A percentile compares a stretch with the other conserved stretches of the same genome.
These are phyloP conservation scores for Trichosporon sp. DNA, from an alignment of 1,284 basidiomycete species.

Conservation along the genomic window DNA sequence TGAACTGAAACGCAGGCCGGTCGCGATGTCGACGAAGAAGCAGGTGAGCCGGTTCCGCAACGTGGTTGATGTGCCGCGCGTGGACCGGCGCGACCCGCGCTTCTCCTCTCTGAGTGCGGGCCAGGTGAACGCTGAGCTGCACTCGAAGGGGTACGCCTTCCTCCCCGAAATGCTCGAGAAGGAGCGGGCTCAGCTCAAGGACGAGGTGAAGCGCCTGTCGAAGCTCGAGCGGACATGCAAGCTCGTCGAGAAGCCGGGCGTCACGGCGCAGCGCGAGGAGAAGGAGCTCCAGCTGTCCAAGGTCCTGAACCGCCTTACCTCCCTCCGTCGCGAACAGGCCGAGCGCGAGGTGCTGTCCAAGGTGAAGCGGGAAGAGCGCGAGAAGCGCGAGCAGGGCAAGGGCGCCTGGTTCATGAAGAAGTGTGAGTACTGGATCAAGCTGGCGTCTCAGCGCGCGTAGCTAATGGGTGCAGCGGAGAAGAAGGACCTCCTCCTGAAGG, in stretches of 20 bases:
- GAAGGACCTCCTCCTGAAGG: slow-evolving; percentile 65
- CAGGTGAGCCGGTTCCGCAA: slow-evolving; percentile 73
- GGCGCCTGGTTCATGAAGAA: slow-evolving; percentile 82
- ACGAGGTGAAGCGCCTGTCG: slow-evolving; percentile 63
- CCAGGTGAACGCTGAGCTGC: slow-evolving; percentile 64
- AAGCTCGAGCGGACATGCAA: slow-evolving; percentile 66
- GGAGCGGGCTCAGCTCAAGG: slow-evolving; percentile 65
- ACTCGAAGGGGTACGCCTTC: slow-evolving; percentile 73
- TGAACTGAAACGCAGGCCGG: slow-evolving; percentile 58
- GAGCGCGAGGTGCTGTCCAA: slow-evolving; percentile 63
- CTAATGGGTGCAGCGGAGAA: slow-evolving; percentile 60
- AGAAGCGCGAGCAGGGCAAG: slow-evolving; percentile 72
- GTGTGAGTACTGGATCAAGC: slow-evolving; percentile 50
- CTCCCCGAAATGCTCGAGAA: slow-evolving; percentile 62
- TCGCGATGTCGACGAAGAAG: slow-evolving; percentile 76
- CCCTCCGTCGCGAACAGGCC: slow-evolving; percentile 64
- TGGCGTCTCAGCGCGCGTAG: neutral
- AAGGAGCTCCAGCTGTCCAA: slow-evolving; percentile 75
- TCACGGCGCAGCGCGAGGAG: slow-evolving; percentile 66
- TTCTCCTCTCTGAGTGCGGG: slow-evolving; percentile 71
- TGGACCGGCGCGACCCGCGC: slow-evolving; percentile 78
- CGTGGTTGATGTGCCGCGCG: slow-evolving; percentile 67
- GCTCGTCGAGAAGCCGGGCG: slow-evolving; percentile 59
- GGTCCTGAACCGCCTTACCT: slow-evolving; percentile 71
- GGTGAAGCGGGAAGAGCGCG: slow-evolving; percentile 64